Evolutionary conservation across 2,329 filamentous ascomycete genomes (phyloP), one percentile per base, ranked within the genome.

Genomic region (Grosmannia huntii): DNA sequence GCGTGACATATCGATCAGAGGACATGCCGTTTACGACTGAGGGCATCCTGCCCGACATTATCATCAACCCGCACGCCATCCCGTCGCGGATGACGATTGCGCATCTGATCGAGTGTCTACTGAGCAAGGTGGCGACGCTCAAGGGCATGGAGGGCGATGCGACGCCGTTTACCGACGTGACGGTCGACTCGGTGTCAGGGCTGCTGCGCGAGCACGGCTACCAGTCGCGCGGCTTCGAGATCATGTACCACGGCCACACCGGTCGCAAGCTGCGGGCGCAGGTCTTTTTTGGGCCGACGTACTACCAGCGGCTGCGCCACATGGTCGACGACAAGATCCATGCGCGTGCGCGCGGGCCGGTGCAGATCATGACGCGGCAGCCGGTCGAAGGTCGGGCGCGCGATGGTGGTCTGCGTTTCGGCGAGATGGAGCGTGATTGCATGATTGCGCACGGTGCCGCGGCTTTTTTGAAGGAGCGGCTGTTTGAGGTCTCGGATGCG

Each of bases 291-390:
- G 94, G 94, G 10, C 94, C 94, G 0, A 99, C 94, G 1, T 99
- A 99, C 77, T 99, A 99, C 75, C 94, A 99, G 75, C 90, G 95
- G 72, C 82, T 99, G 61, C 87, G 94, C 63, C 95, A 99, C 75
- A 99, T 99, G 95, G 95, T 99, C 65, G 94, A 99, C 71, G 94
- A 99, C 79, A 99, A 99, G 82, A 99, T 99, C 66, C 94, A 99
- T 75, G 95, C 94, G n/a, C 88, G 95, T 73, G 94, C 95, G 16
- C 87, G 94, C 70, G 94, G 95, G 41, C 94, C 94, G 0, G 89
- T 96, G 25, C 94, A 99, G 74, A 99, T 99, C 68, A 83, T 99
- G 75, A 99, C 94, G 3, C 82, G 95, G 59, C 94, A 99, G 73
- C 94, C 94, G 21, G 94, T 99, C 16, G 94, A 99, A 75, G 94